Percentiles rank a stretch among this genome's conserved stretches.
Evolutionary conservation across 176 grass and related monocot genomes (phyloP).

Genomic region (Triticum monococcum): DNA sequence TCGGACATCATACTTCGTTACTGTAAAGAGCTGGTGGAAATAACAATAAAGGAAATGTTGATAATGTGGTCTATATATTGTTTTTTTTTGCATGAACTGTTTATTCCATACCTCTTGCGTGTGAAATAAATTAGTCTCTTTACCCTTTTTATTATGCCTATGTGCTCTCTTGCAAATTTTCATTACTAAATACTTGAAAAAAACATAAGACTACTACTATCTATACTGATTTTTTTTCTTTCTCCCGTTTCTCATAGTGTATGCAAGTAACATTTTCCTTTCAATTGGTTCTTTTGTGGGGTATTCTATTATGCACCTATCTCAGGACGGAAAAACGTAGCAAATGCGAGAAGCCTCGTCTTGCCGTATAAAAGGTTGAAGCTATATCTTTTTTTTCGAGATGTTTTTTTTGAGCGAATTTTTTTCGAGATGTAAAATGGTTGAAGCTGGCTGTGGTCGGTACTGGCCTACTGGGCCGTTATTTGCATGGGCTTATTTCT

Average conservation of each 20-base stretch:
- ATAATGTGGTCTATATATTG: not conserved
- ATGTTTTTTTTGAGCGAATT: too few species aligned
- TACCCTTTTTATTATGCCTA: not conserved
- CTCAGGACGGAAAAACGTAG: too few species aligned
- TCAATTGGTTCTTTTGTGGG: too few species aligned
- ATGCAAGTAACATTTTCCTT: too few species aligned
- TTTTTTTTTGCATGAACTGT: not conserved
- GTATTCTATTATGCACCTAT: too few species aligned
- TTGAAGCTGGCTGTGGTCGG: too few species aligned
- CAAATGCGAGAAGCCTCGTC: too few species aligned
- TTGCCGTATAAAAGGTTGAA: too few species aligned
- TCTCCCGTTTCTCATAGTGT: not conserved
- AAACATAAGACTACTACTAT: not conserved
- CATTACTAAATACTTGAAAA: not conserved
- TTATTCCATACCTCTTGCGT: not conserved
- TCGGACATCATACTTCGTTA: not conserved
- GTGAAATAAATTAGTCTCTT: not conserved
- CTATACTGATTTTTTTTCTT: not conserved
- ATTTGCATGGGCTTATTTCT: not conserved
- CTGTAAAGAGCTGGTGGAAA: not conserved
- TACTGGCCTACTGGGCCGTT: not conserved
- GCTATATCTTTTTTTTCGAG: too few species aligned
- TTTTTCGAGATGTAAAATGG: too few species aligned
- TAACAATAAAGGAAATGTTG: not conserved
- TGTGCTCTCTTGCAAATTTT: not conserved